Evolutionary conservation across 169 alveolate species (phyloP), one percentile per base, ranked within the genome.

Genomic region (Cryptosporidium ubiquitum): DNA sequence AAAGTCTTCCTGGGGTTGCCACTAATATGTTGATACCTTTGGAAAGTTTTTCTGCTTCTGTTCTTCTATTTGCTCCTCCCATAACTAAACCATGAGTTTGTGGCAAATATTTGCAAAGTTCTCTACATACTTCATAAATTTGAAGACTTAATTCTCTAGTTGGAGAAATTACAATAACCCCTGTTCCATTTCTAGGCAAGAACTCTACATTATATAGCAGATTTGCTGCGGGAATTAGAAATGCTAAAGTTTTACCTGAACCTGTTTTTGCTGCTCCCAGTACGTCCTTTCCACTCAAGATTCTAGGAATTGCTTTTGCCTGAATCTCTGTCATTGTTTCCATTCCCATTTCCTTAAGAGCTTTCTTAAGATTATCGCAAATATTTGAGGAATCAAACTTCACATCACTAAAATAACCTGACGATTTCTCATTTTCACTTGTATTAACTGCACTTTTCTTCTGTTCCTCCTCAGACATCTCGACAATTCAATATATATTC

Each of bases 1-100:
- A 94, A 39, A 99, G 92, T 84, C 99, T 93, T 18, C 99, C 99
- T 3, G 99, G 99, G 33, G 99, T 98, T 6, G 99, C 99, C 70
- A 99, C 98, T 37, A 96, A 20, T 39, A 99, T 92, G 91, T 98
- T 98, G 23, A 99, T 97, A 39, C 99, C 99, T 85, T 96, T 97
- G 79, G 94, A 91, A 47, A 99, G 95, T 94, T 97, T 97, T 64
- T 95, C 97, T 9, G 99, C 99, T 93, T 99, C 99, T 66, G 96
- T 95, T 84, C 95, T 95, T 84, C 99, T 95, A 92, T 98, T 98
- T 58, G 99, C 97, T 26, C 99, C 99, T 18, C 99, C 99, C 93
- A 98, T 97, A n/a, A 98, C 96, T 37, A 98, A 95, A 5, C 99
- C 99, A 58, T 96, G 97, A 23, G 99, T 97, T 92, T 98, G 99